Percentiles rank a stretch among this genome's conserved stretches.
Conservation (phyloP, 164 flowering plant genomes). For the Umbilicus rupestris region DNA sequence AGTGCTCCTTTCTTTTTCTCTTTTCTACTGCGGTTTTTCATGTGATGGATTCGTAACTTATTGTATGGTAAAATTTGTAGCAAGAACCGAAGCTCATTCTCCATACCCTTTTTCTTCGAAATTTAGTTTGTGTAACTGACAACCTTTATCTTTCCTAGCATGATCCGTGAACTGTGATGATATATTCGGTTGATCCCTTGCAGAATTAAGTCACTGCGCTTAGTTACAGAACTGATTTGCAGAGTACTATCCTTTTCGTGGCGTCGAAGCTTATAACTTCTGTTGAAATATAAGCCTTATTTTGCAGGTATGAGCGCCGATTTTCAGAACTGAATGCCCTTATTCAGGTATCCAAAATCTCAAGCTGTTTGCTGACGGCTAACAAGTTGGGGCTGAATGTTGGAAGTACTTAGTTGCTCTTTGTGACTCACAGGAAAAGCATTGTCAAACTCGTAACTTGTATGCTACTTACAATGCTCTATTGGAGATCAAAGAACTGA, state of each 20-base stretch:
- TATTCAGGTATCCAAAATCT: slow-evolving; percentile 45
- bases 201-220: neutral
- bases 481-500: slow-evolving; percentile 74
- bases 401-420: neutral
- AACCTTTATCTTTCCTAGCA: neutral
- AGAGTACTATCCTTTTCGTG: neutral
- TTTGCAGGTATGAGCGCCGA: slow-evolving; percentile 65
- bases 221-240: neutral
- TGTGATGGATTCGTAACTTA: too few relatives aligned
- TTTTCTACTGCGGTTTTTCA: neutral
- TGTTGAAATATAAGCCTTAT: neutral
- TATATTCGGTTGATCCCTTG: neutral
- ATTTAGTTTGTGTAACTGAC: neutral
- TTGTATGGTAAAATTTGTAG: neutral
- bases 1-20: neutral
- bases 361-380: neutral
- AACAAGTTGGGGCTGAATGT: neutral
- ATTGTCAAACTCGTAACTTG: slow-evolving; percentile 56
- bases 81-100: neutral
- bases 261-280: neutral
- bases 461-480: slow-evolving; percentile 92
- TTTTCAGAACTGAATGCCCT: slow-evolving; percentile 62
- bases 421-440: slow-evolving; percentile 44
- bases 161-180: neutral
- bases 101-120: neutral